These are phyloP conservation scores for Scleromitrula shiraiana DNA, from an alignment of 2,329 filamentous ascomycete species.

Conservation along the genomic window DNA sequence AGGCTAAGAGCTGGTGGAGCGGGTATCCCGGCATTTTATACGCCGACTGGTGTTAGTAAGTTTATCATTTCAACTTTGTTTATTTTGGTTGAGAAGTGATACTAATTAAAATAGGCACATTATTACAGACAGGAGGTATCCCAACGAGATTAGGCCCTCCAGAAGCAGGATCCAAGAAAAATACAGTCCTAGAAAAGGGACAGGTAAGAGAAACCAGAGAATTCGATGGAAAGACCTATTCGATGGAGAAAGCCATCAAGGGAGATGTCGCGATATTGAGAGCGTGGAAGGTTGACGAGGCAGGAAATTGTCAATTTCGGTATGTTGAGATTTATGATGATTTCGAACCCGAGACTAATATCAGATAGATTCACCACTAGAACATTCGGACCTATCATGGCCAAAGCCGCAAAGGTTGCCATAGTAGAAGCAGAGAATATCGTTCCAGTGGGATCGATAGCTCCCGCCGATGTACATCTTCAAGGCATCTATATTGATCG, in stretches of 20 bases:
- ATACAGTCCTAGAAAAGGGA: slow-evolving; percentile 50
- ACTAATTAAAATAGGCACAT: slow-evolving; percentile 39
- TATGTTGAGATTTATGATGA: background rate
- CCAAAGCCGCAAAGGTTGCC: slow-evolving; percentile 66
- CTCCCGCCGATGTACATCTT: slow-evolving; percentile 65
- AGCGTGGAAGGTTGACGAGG: slow-evolving; percentile 67
- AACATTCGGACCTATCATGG: slow-evolving; percentile 68
- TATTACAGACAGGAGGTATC: slow-evolving; percentile 61
- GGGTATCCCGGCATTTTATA: slow-evolving; percentile 73
- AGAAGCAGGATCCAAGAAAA: slow-evolving; percentile 29
- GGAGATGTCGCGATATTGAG: slow-evolving; percentile 72
- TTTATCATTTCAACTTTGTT: slow-evolving; percentile 14
- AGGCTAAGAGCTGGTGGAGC: slow-evolving; percentile 63
- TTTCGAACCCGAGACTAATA: slow-evolving; percentile 22
- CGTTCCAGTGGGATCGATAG: slow-evolving; percentile 63
- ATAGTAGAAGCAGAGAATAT: slow-evolving; percentile 83
- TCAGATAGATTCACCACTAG: slow-evolving; percentile 53
- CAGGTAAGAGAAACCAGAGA: slow-evolving; percentile 60
- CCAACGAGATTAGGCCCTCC: slow-evolving; percentile 52
- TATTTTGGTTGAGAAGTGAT: background rate
- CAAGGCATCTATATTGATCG: slow-evolving; percentile 77
- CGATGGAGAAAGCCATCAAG: slow-evolving; percentile 68
- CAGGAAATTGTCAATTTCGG: slow-evolving; percentile 55
- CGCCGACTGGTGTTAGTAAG: slow-evolving; percentile 59
- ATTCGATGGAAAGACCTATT: slow-evolving; percentile 63